Evolutionary conservation across 2,329 filamentous ascomycete species (phyloP).

Genomic region (Hysterium pulicare): DNA sequence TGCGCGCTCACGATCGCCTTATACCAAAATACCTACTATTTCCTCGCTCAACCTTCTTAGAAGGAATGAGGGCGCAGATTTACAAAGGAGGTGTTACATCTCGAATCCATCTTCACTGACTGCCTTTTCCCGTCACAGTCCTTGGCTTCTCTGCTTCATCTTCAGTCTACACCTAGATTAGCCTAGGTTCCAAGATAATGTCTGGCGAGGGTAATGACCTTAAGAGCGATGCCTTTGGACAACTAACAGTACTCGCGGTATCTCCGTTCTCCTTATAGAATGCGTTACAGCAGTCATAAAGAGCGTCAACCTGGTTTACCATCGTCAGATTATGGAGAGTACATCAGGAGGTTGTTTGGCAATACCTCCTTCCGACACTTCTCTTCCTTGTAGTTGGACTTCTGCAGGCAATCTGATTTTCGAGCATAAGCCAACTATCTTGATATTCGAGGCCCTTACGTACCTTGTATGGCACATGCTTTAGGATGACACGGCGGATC

Average conservation of each 20-base stretch:
- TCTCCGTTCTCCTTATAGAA: conserved; percentile 83
- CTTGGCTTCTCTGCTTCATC: conserved; percentile 69
- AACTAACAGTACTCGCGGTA: conserved; percentile 72
- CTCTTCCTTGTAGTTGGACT: conserved; percentile 79
- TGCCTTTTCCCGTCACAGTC: conserved; percentile 11
- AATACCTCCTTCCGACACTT: conserved; percentile 64
- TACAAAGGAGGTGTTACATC: conserved; percentile 42
- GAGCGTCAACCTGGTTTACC: conserved; percentile 65
- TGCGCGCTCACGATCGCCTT: conserved; percentile 98
- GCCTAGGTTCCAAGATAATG: not conserved
- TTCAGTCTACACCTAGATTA: conserved; percentile 56
- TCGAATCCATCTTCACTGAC: conserved; percentile 1
- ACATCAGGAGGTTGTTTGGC: not conserved
- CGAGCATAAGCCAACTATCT: too few species aligned
- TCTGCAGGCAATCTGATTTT: conserved; percentile 82
- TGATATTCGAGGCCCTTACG: conserved; percentile 10
- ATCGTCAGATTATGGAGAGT: conserved; percentile 10
- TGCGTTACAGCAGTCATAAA: conserved; percentile 89
- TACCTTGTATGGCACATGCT: conserved; percentile 90
- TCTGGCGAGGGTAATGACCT: conserved; percentile 36
- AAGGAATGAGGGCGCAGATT: conserved; percentile 41
- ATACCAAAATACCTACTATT: conserved; percentile 67
- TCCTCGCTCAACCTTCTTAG: conserved; percentile 50
- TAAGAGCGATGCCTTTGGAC: conserved; percentile 77
- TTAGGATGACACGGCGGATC: conserved; percentile 81